Conservation (phyloP, 768 basidiomycete species). For the Boletus rex-veris region DNA sequence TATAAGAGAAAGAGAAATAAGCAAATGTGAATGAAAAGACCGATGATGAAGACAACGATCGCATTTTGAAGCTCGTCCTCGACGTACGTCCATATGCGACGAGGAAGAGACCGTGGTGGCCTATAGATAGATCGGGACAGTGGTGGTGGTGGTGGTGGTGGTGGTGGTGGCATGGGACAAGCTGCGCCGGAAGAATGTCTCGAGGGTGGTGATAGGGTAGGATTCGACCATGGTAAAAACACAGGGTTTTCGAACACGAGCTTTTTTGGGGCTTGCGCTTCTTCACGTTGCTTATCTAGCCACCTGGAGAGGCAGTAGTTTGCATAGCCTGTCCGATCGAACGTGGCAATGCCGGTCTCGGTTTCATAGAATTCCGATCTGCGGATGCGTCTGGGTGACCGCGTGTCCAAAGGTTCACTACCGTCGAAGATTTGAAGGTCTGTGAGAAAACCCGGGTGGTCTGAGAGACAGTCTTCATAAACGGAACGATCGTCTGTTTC, state of each 20-base stretch:
- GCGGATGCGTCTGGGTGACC: slow-evolving; percentile 3
- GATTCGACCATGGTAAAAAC: slow-evolving; percentile 16
- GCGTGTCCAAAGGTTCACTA: slow-evolving; percentile 7
- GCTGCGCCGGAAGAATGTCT: background rate
- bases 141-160: background rate
- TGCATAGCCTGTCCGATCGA: slow-evolving; percentile 27
- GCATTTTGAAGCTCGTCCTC: slow-evolving; percentile 31
- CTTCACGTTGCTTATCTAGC: slow-evolving; percentile 28
- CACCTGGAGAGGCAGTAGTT: slow-evolving; percentile 25
- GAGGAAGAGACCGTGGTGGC: slow-evolving; percentile 9
- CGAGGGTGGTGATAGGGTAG: slow-evolving; percentile 15
- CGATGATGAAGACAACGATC: slow-evolving; percentile 21
- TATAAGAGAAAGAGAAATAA: slow-evolving; percentile 28
- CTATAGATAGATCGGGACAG: background rate
- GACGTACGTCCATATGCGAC: slow-evolving; percentile 15
- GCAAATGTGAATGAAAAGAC: slow-evolving; percentile 26
- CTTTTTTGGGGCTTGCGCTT: slow-evolving; percentile 12
- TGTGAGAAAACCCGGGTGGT: slow-evolving; percentile 14
- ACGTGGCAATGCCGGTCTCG: slow-evolving; percentile 25
- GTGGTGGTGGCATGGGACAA: background rate
- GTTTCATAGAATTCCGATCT: slow-evolving; percentile 28
- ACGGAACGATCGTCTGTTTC: slow-evolving; percentile 21
- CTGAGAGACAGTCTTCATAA: slow-evolving; percentile 30
- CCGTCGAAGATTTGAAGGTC: slow-evolving; percentile 21
- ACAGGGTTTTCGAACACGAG: slow-evolving; percentile 22